Conservation (phyloP, 225 moss, liverwort and hornwort species). For the Sphagnum contortum region DNA sequence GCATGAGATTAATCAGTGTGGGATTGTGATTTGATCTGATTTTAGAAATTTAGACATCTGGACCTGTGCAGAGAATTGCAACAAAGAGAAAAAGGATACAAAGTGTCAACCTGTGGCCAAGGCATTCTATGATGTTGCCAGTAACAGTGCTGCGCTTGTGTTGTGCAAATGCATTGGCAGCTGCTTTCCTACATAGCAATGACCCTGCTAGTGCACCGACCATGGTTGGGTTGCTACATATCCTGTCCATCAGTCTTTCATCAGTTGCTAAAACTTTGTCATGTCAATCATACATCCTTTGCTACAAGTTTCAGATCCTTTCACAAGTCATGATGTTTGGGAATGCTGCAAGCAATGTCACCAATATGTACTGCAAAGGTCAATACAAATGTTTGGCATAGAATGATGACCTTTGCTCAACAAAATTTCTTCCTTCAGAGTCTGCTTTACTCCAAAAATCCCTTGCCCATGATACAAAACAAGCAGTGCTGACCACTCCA, state of each 20-base stretch:
- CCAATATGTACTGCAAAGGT: too few relatives aligned
- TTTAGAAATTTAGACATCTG: too few relatives aligned
- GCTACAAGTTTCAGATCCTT: too few relatives aligned
- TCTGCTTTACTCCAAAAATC: constrained; percentile 30
- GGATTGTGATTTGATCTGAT: too few relatives aligned
- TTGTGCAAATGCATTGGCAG: constrained; percentile 70
- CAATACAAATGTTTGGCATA: background rate
- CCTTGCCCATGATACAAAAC: constrained; percentile 80
- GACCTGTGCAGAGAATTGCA: too few relatives aligned
- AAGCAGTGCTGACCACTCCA: constrained; percentile 52
- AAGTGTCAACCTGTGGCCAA: constrained; percentile 56
- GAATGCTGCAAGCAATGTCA: too few relatives aligned
- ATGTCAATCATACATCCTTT: too few relatives aligned
- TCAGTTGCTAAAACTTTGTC: too few relatives aligned
- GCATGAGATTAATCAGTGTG: too few relatives aligned
- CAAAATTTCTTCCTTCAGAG: constrained; percentile 23
- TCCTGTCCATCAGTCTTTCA: constrained; percentile 17
- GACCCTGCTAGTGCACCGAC: constrained; percentile 81
- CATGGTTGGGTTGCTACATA: constrained; percentile 71
- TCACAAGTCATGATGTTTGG: too few relatives aligned
- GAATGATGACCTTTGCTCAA: constrained; percentile 29
- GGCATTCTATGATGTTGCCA: constrained; percentile 71
- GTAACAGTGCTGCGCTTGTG: constrained; percentile 83
- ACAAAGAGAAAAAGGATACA: background rate
- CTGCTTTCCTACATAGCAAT: constrained; percentile 65